These are phyloP conservation scores for Phytopythium mirpurense DNA, from an alignment of 352 stramenopile species.

Conservation along the genomic window DNA sequence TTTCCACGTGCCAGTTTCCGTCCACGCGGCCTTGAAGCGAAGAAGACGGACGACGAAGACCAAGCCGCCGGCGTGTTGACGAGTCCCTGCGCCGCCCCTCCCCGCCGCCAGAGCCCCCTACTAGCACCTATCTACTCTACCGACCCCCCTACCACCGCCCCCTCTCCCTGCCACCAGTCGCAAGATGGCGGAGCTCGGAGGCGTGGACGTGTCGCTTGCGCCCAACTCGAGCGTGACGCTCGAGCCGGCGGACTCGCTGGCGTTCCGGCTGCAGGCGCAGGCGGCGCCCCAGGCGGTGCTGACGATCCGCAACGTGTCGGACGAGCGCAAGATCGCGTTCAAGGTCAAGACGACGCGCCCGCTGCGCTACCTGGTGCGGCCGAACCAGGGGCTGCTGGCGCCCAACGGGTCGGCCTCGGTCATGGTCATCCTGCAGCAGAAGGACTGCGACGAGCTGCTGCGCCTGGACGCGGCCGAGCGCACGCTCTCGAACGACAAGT, in stretches of 20 bases:
- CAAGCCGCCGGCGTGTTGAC: background rate
- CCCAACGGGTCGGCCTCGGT: constrained; percentile 73
- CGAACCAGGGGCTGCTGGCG: constrained; percentile 80
- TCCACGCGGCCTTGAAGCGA: constrained; percentile 8
- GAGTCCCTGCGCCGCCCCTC: no score
- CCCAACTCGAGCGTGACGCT: constrained; percentile 76
- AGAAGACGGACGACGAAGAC: constrained; percentile 1
- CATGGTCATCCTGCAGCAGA: constrained; percentile 88
- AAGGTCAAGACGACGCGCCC: constrained; percentile 88
- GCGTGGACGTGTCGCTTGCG: constrained; percentile 50
- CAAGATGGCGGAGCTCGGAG: constrained; percentile 45
- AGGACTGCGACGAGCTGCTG: constrained; percentile 84
- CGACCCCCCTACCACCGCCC: background rate
- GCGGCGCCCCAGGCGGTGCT: constrained; percentile 73
- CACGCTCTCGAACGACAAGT: constrained; percentile 87
- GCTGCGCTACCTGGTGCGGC: constrained; percentile 85
- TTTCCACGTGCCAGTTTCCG: background rate
- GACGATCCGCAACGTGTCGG: constrained; percentile 81
- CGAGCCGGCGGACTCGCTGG: constrained; percentile 75
- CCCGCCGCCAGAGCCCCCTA: background rate
- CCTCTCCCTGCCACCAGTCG: background rate
- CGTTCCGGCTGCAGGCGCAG: constrained; percentile 61
- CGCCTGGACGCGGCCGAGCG: constrained; percentile 71
- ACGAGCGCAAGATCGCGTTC: constrained; percentile 80
- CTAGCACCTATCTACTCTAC: background rate